Percentiles rank a stretch among this genome's conserved stretches.
phyloP scores from a whole-genome alignment of 2,329 filamentous ascomycete species.

The Juglanconis sp. region DNA sequence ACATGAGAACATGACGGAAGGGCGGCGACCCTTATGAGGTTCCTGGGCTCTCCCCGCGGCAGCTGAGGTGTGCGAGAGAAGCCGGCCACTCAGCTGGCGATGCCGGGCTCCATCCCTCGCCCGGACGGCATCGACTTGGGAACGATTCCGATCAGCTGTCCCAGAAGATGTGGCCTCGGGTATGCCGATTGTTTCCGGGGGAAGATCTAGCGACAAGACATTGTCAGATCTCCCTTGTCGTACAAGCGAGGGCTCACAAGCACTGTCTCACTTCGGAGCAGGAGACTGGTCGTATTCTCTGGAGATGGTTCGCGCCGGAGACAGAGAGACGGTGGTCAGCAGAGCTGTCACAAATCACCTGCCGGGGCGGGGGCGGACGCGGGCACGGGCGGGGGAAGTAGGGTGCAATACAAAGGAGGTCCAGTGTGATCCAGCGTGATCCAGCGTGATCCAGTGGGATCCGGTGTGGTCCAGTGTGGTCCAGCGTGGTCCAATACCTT shows the following conservation, averaged over 20 bases:
- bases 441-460: too few species aligned
- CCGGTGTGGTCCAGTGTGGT: too few species aligned
- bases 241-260: conserved; percentile 12
- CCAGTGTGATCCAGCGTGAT: too few species aligned
- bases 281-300: conserved; percentile 1
- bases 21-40: background rate
- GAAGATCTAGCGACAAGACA: background rate
- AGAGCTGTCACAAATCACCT: conserved; percentile 7
- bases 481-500: too few species aligned
- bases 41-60: conserved; percentile 1
- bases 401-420: background rate
- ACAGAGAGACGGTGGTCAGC: conserved; percentile 1
- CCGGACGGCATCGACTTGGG: conserved; percentile 11
- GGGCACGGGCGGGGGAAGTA: background rate
- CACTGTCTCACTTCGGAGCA: background rate
- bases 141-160: conserved; percentile 6
- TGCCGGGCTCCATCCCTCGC: conserved; percentile 9
- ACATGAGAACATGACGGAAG: background rate
- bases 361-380: background rate
- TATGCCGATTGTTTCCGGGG: background rate
- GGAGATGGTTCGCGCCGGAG: background rate
- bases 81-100: conserved; percentile 9
- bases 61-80: background rate
- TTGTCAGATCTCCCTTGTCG: conserved; percentile 3
- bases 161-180: background rate